Evolutionary conservation across 371 early-diverging fungal species (phyloP).

Genomic region (Enteropsectra breve): DNA sequence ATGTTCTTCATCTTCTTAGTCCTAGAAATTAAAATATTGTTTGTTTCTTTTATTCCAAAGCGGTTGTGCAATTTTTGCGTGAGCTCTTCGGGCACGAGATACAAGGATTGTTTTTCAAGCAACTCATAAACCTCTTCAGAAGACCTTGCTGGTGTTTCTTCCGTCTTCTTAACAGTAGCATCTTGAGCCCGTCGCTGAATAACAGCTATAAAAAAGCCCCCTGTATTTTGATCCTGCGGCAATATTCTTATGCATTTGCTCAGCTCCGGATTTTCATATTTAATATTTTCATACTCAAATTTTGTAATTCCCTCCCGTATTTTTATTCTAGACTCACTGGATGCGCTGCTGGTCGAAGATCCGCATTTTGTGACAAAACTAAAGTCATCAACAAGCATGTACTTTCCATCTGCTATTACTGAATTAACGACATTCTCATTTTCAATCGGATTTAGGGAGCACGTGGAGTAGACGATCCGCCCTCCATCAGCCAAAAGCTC

Average conservation of each 20-base stretch:
- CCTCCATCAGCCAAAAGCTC: slow-evolving; percentile 80
- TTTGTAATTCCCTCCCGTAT: slow-evolving; percentile 58
- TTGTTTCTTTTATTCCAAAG: not conserved
- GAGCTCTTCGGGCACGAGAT: too few species aligned
- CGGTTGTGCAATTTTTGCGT: not conserved
- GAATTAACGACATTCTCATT: slow-evolving; percentile 59
- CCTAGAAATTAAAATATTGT: not conserved
- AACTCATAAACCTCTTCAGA: too few species aligned
- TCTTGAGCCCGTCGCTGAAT: slow-evolving; percentile 67
- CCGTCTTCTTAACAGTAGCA: not conserved
- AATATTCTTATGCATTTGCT: slow-evolving; percentile 80
- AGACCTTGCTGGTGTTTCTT: too few species aligned
- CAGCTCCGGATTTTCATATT: slow-evolving; percentile 65
- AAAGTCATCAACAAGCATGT: slow-evolving; percentile 40
- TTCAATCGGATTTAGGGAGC: slow-evolving; percentile 81
- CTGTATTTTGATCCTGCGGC: slow-evolving; percentile 88
- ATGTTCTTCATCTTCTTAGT: slow-evolving; percentile 9
- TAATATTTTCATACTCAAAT: slow-evolving; percentile 59
- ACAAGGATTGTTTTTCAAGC: too few species aligned
- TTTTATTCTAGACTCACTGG: slow-evolving; percentile 51
- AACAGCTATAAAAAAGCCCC: slow-evolving; percentile 95
- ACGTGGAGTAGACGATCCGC: slow-evolving; percentile 91
- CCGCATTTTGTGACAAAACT: slow-evolving; percentile 6
- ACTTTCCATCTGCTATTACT: slow-evolving; percentile 28
- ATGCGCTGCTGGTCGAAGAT: slow-evolving; percentile 68